Evolutionary conservation across 306 rosid species (phyloP), one percentile per base, ranked within the genome.

Genomic region (Dryas drummondii): DNA sequence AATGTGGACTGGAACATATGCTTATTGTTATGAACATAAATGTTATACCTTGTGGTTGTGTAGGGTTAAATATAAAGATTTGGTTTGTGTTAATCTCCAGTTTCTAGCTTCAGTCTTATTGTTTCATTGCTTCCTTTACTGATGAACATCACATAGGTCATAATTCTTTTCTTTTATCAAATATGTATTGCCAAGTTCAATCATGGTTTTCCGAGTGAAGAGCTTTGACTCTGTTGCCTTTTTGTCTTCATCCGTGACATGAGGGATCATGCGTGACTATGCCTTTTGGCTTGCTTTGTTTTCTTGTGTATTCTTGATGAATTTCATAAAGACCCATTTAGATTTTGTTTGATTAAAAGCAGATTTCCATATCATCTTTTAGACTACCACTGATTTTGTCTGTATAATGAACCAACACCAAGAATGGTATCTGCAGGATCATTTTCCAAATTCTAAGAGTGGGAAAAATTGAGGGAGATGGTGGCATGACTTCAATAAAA

Each of bases 11-110:
- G 82, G 82, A 66, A 74, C 71, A 45, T 58, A 60, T 73, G 85
- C 82, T 46, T 78, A 75, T 55, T 88, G 91, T 86, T 76, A 68
- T 83, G 87, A 76, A 83, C 84, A 79, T 85, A 85, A 87, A 82
- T 86, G 86, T 84, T 73, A 86, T 79, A 85, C 79, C 40, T 56
- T 72, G 78, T 83, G 82, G 79, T 56, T 72, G 78, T 83, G 82
- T 81, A 73, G 83, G 73, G 80, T 53, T 75, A 64, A 76, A 64
- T 82, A 73, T 77, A 74, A 78, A 80, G 78, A 19, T 82, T 73
- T 74, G 83, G 86, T 80, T 76, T 84, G 81, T 68, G 60, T 41
- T 12, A 63, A 40, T 63, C 63, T 77, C 76, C 17, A 54, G 60
- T 68, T 32, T 63, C 59, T 72, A 32, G 37, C 37, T 50, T 73